Percentiles rank a stretch among this genome's conserved stretches.
phyloP scores from a whole-genome alignment of 768 basidiomycete genomes.

The Rhizopogon sp. region DNA sequence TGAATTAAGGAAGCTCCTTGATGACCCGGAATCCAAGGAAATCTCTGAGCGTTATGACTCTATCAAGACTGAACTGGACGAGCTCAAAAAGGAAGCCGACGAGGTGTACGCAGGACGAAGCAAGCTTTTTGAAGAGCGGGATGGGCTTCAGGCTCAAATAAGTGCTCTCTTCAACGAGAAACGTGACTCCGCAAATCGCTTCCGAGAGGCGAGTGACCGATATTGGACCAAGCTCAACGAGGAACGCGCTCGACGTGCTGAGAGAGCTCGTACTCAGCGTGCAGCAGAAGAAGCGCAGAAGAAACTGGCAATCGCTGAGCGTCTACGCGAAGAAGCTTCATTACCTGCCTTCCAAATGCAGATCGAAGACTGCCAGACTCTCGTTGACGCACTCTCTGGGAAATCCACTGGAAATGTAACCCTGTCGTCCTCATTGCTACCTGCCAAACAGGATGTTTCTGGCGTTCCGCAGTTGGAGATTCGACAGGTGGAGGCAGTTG shows the following conservation, averaged over 20 bases:
- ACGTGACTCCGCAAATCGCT: conserved; percentile 64
- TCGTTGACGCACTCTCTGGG: conserved; percentile 80
- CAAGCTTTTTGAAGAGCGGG: conserved; percentile 87
- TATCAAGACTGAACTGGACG: conserved; percentile 82
- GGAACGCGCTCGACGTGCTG: conserved; percentile 80
- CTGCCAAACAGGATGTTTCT: conserved; percentile 40
- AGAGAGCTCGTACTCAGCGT: conserved; percentile 68
- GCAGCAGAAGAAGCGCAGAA: conserved; percentile 75
- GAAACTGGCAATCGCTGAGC: conserved; percentile 73
- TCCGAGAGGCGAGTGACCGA: conserved; percentile 79
- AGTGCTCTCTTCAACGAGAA: conserved; percentile 71
- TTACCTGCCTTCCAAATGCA: conserved; percentile 86
- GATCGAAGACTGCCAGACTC: conserved; percentile 94
- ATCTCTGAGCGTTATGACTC: conserved; percentile 74
- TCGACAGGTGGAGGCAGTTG: conserved; percentile 70
- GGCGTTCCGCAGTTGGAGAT: conserved; percentile 80
- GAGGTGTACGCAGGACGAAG: conserved; percentile 75
- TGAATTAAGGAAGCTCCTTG: conserved; percentile 74
- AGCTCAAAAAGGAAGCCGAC: conserved; percentile 81
- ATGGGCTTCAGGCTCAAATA: conserved; percentile 60
- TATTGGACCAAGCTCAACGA: conserved; percentile 85
- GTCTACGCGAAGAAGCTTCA: conserved; percentile 86
- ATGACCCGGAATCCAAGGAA: conserved; percentile 87
- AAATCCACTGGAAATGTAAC: conserved; percentile 45
- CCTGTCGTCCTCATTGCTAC: conserved; percentile 36